phyloP scores from a whole-genome alignment of 2,329 filamentous ascomycete genomes.

The Beauveria sp. region DNA sequence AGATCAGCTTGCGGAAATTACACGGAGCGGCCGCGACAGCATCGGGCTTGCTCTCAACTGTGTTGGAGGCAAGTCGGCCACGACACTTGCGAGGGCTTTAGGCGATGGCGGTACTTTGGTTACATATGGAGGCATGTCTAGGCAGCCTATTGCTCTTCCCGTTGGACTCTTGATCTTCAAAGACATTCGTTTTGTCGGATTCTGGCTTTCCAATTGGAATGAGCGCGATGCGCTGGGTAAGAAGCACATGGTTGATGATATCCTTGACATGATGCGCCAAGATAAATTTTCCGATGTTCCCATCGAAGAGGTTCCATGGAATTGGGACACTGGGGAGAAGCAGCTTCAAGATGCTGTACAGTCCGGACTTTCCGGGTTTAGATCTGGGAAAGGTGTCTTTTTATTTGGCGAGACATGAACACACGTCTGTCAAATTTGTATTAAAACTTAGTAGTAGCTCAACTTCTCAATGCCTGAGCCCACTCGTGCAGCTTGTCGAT shows the following conservation, averaged over 20 bases:
- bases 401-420: slow-evolving; percentile 56
- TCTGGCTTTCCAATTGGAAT: slow-evolving; percentile 92
- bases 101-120: slow-evolving; percentile 66
- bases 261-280: slow-evolving; percentile 65
- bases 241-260: slow-evolving; percentile 73
- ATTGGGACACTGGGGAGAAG: slow-evolving; percentile 67
- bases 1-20: slow-evolving; percentile 55
- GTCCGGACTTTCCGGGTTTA: slow-evolving; percentile 75
- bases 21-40: slow-evolving; percentile 61
- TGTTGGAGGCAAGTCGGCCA: slow-evolving; percentile 81
- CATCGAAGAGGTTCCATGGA: slow-evolving; percentile 75
- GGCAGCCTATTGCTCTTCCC: slow-evolving; percentile 74
- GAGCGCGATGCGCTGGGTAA: slow-evolving; percentile 67
- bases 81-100: slow-evolving; percentile 68
- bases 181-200: slow-evolving; percentile 80
- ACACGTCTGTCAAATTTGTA: background rate
- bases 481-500: slow-evolving; percentile 93
- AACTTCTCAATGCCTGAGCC: slow-evolving; percentile 84
- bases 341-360: slow-evolving; percentile 67
- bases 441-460: slow-evolving; percentile 13
- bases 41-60: slow-evolving; percentile 83
- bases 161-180: slow-evolving; percentile 89
- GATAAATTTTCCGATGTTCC: slow-evolving; percentile 80
- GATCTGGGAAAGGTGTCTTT: slow-evolving; percentile 84
- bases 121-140: slow-evolving; percentile 93